Evolutionary conservation across 306 rosid species (phyloP).

Genomic region (Glycyrrhiza uralensis): DNA sequence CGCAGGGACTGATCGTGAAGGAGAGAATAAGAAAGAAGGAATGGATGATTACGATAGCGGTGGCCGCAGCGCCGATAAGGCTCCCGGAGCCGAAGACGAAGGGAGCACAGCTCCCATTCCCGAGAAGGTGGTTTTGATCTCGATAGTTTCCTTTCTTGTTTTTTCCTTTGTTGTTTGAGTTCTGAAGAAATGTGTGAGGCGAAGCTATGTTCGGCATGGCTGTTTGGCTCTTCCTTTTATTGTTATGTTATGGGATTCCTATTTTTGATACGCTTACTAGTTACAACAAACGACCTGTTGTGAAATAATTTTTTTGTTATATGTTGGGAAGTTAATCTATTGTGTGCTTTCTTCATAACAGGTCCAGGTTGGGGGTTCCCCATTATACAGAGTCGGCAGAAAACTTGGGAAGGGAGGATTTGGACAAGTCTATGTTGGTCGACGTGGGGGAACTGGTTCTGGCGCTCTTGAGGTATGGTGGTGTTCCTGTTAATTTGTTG

Average conservation of each 20-base stretch:
- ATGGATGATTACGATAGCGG: slow-evolving; percentile 86
- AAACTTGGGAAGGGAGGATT: slow-evolving; percentile 97
- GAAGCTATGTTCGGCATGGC: background rate
- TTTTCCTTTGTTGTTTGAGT: background rate
- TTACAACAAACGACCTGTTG: no score
- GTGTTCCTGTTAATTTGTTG: slow-evolving; percentile 33
- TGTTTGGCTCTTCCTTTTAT: background rate
- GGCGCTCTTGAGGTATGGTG: slow-evolving; percentile 67
- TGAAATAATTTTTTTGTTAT: background rate
- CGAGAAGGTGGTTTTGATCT: slow-evolving; percentile 62
- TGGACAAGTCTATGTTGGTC: slow-evolving; percentile 93
- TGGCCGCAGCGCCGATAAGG: slow-evolving; percentile 73
- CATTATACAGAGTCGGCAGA: slow-evolving; percentile 60
- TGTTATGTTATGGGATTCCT: background rate
- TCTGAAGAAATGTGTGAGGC: background rate
- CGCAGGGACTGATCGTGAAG: background rate
- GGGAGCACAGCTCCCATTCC: slow-evolving; percentile 70
- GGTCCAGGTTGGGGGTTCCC: slow-evolving; percentile 96
- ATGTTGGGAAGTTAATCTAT: background rate
- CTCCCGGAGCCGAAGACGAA: slow-evolving; percentile 65
- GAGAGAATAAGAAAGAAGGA: slow-evolving; percentile 11
- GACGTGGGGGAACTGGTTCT: slow-evolving; percentile 63
- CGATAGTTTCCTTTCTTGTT: background rate
- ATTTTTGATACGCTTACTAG: no score
- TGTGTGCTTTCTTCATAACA: slow-evolving; percentile 30